Percentiles rank a stretch among this genome's conserved stretches.
These are phyloP conservation scores for Salvia rosmarinus DNA, from an alignment of 257 asterid species.

Conservation along the genomic window DNA sequence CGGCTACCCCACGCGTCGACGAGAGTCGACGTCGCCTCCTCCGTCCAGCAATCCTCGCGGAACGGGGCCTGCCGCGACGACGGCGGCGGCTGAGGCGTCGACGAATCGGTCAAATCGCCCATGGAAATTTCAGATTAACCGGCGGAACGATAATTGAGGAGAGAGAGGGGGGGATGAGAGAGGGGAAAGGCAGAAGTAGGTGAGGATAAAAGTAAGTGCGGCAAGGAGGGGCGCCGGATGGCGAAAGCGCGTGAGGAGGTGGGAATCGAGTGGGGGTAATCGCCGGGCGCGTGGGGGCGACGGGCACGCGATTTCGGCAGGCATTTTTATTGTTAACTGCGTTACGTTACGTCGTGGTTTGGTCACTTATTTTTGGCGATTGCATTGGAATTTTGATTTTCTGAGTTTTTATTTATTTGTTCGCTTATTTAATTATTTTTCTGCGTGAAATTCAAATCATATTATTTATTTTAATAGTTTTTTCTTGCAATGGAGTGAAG, in stretches of 20 bases:
- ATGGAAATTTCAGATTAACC: slow-evolving; percentile 28
- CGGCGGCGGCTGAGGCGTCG: slow-evolving; percentile 45
- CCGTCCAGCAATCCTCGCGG: slow-evolving; percentile 92
- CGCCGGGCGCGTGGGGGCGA: slow-evolving; percentile 45
- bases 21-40: slow-evolving; percentile 78
- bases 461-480: no score
- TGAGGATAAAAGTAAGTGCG: slow-evolving; percentile 35
- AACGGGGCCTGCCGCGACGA: slow-evolving; percentile 55
- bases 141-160: background rate
- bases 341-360: slow-evolving; percentile 33
- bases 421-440: no score
- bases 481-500: no score
- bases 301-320: slow-evolving; percentile 47
- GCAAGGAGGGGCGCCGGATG: slow-evolving; percentile 42
- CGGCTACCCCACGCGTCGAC: slow-evolving; percentile 87
- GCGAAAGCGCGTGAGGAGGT: slow-evolving; percentile 39
- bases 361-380: slow-evolving; percentile 35
- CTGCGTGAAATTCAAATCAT: no score
- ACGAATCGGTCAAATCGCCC: slow-evolving; percentile 62
- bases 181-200: slow-evolving; percentile 15
- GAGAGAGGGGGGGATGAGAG: background rate
- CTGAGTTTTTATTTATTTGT: background rate
- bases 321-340: slow-evolving; percentile 29
- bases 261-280: slow-evolving; percentile 13
- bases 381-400: background rate